Evolutionary conservation across 345 rosid species (phyloP).

Genomic region (Mercurialis annua): DNA sequence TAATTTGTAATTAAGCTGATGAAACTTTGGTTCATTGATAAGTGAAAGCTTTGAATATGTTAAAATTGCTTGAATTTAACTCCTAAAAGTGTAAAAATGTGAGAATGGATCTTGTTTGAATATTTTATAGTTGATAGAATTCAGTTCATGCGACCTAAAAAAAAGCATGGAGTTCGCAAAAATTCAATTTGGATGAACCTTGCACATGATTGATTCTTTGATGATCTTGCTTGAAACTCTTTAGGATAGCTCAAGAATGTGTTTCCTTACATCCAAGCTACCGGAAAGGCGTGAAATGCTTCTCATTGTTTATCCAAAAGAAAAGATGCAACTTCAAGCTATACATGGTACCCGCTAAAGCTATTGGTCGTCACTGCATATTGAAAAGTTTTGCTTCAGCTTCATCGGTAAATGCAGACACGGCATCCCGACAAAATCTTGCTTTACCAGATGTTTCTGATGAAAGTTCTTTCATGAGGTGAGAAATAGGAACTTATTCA

Average conservation of each 20-base stretch:
- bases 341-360: slow-evolving; percentile 32
- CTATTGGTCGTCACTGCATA: slow-evolving; percentile 22
- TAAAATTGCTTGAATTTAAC: too few species aligned
- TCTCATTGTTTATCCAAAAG: slow-evolving; percentile 28
- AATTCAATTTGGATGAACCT: too few species aligned
- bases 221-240: slow-evolving; percentile 10
- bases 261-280: slow-evolving; percentile 16
- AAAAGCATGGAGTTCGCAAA: too few species aligned
- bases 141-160: too few species aligned
- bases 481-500: slow-evolving; percentile 29
- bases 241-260: slow-evolving; percentile 34
- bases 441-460: slow-evolving; percentile 37
- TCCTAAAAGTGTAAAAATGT: too few species aligned
- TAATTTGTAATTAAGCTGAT: not conserved
- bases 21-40: not conserved
- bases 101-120: too few species aligned
- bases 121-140: too few species aligned
- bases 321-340: slow-evolving; percentile 32
- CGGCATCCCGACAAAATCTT: slow-evolving; percentile 18
- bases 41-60: not conserved
- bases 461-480: slow-evolving; percentile 41
- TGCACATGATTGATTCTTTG: too few species aligned
- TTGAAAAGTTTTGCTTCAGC: slow-evolving; percentile 31
- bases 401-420: slow-evolving; percentile 31
- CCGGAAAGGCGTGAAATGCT: slow-evolving; percentile 19